These are phyloP conservation scores for Pythium vanterpoolii DNA, from an alignment of 352 stramenopile genomes.

Conservation along the genomic window DNA sequence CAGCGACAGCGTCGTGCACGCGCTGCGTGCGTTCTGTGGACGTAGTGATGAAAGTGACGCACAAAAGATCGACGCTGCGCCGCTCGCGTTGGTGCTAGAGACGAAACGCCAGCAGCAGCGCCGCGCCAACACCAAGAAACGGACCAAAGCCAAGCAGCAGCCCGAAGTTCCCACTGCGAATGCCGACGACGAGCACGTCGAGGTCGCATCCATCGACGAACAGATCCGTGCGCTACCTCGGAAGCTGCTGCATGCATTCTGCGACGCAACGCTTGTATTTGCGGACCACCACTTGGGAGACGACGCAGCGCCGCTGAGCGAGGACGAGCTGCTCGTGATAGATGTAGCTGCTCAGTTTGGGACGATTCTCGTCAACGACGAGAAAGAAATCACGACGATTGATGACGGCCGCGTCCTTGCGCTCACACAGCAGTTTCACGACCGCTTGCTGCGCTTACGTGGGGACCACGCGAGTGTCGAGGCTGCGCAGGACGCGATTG, in stretches of 20 bases:
- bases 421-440: conserved; percentile 62
- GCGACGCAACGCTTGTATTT: conserved; percentile 35
- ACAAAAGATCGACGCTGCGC: conserved; percentile 10
- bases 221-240: conserved; percentile 53
- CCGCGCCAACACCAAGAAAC: conserved; percentile 24
- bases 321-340: conserved; percentile 33
- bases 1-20: conserved; percentile 15
- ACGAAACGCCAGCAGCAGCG: conserved; percentile 24
- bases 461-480: conserved; percentile 40
- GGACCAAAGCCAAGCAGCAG: conserved; percentile 1
- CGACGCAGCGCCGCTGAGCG: conserved; percentile 7
- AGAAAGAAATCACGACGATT: conserved; percentile 38
- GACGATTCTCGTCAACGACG: conserved; percentile 48
- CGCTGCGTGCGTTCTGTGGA: conserved; percentile 18
- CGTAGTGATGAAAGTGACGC: neutral
- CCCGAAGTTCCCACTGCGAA: neutral
- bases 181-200: neutral
- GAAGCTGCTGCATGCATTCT: conserved; percentile 47
- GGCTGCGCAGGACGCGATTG: conserved; percentile 64
- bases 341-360: conserved; percentile 54
- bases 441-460: conserved; percentile 51
- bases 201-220: conserved; percentile 34
- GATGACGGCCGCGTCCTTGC: conserved; percentile 56
- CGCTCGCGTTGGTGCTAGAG: conserved; percentile 24
- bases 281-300: conserved; percentile 16